These are phyloP conservation scores for Maudiozyma humilis DNA, from an alignment of 1,139 yeast species.

Conservation along the genomic window DNA sequence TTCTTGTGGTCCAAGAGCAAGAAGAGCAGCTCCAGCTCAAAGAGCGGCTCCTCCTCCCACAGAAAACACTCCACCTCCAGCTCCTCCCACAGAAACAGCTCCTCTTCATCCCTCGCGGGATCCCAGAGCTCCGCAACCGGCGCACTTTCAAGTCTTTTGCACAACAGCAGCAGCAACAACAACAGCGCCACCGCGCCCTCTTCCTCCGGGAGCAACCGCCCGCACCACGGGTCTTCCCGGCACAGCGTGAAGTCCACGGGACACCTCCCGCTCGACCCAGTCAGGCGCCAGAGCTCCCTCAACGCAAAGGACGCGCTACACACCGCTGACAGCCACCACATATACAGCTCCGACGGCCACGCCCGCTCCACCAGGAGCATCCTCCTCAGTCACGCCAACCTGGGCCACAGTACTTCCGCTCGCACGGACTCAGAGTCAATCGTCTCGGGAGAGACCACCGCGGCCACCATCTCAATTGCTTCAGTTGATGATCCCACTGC, in stretches of 20 bases:
- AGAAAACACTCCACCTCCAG: not conserved
- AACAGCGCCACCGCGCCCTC: not conserved
- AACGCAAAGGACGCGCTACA: not conserved
- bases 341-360: constrained; percentile 7
- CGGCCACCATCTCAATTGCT: constrained; percentile 3
- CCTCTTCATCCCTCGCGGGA: constrained; percentile 5
- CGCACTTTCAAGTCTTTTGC: not conserved
- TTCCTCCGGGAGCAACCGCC: not conserved
- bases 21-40: constrained; percentile 5
- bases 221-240: not conserved
- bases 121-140: not conserved
- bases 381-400: not conserved
- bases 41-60: constrained; percentile 1
- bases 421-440: constrained; percentile 10
- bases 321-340: not conserved
- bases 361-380: constrained; percentile 9
- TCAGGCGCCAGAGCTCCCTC: constrained; percentile 3
- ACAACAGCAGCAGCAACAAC: not conserved
- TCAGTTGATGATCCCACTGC: not conserved
- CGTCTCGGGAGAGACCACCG: constrained; percentile 8
- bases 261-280: not conserved
- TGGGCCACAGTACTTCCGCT: no score
- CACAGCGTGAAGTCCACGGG: constrained; percentile 3
- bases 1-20: constrained; percentile 12
- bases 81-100: constrained; percentile 1